Evolutionary conservation across 257 asterid species (phyloP), one percentile per base, ranked within the genome.

Genomic region (Linaria vulgaris): DNA sequence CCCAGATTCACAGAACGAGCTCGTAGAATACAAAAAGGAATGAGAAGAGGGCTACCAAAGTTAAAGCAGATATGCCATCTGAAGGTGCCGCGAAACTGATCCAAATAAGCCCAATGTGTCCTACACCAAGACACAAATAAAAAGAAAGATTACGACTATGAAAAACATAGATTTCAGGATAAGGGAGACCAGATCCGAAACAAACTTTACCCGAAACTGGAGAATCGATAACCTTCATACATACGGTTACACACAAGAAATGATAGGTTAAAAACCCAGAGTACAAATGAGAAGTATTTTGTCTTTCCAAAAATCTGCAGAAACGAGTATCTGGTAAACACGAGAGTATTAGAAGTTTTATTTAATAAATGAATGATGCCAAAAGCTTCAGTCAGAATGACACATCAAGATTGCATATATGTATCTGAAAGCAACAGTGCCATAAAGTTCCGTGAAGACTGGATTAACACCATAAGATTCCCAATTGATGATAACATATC

Each of bases 11-110:
- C 31, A 38, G 50, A 59, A 31, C 45, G 48, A 11, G 48, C 46
- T 56, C 12, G 41, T 23, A 55, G 45, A 70, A 48, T 53, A 34
- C 46, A 16, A 69, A 52, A 58, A 48, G n/a, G 39, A 67, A 54
- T 22, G 70, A 53, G 72, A 68, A 4, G 61, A 25, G 39, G n/a
- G 59, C 8, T 88, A 92, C 99, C 99, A 74, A 92, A 92, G 68
- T 92, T 92, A 72, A 92, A 92, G 87, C 97, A 89, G 78, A 89
- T 87, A 53, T 92, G 97, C 97, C 99, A 92, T 82, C 99, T 85
- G 80, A 92, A 89, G 66, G 95, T 82, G 24, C 99, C 99, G 6
- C 97, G 94, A 45, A 75, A 81, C 38, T 81, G 75, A 74, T 92
- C 99, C 88, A 92, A 72, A 70, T 73, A 87, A 59, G 88, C 91